phyloP scores from a whole-genome alignment of 2,329 filamentous ascomycete species.

The Pseudogymnoascus sp. region DNA sequence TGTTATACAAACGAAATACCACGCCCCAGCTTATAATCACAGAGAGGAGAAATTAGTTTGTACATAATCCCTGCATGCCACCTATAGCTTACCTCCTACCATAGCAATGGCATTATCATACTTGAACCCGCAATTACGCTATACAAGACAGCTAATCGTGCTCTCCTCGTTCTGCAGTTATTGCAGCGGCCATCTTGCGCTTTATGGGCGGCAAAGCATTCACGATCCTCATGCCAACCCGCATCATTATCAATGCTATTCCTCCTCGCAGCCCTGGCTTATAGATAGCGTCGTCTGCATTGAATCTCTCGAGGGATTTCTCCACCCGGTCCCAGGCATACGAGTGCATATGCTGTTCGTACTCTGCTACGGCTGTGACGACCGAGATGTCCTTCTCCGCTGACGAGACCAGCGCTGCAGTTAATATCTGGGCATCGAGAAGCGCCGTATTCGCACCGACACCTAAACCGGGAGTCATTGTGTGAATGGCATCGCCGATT shows the following conservation, averaged over 20 bases:
- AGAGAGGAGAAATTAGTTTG: background rate
- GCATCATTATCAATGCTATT: background rate
- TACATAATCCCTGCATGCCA: background rate
- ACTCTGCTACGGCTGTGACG: background rate
- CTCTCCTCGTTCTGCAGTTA: background rate
- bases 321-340: background rate
- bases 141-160: background rate
- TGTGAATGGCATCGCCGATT: conserved; percentile 16
- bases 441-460: conserved; percentile 20
- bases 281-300: background rate
- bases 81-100: no score
- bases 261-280: background rate
- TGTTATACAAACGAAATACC: no score
- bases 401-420: background rate
- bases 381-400: background rate
- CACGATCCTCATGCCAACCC: background rate
- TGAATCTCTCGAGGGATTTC: background rate
- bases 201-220: background rate
- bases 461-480: conserved; percentile 18
- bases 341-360: background rate
- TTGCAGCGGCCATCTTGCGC: background rate
- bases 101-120: background rate
- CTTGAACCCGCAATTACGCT: background rate
- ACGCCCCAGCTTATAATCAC: no score
- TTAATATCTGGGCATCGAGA: conserved; percentile 13